Evolutionary conservation across 176 grass and related monocot genomes (phyloP).

Genomic region (Tillandsia fasciculata): DNA sequence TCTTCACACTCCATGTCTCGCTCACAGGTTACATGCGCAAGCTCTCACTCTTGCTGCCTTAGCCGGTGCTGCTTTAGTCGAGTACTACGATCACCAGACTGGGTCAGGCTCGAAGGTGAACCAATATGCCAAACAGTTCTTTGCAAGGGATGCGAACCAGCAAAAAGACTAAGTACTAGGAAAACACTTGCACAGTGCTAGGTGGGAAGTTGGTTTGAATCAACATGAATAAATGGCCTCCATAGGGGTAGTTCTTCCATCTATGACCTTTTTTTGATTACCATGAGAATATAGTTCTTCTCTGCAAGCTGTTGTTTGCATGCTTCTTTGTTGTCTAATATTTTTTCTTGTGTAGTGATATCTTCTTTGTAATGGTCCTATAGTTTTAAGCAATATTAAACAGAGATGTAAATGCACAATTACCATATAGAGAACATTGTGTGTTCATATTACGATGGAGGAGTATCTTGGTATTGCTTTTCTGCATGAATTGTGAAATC

Average conservation of each 20-base stretch:
- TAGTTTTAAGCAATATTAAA: too few species aligned
- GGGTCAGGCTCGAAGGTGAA: slow-evolving; percentile 60
- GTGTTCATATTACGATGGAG: too few species aligned
- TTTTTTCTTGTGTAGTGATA: too few species aligned
- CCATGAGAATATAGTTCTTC: neutral
- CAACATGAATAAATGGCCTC: neutral
- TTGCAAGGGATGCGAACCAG: slow-evolving; percentile 15
- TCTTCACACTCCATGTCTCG: neutral
- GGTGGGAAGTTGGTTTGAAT: neutral
- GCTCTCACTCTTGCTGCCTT: slow-evolving; percentile 82
- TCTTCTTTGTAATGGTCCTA: too few species aligned
- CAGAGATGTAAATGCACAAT: too few species aligned
- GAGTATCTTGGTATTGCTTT: too few species aligned
- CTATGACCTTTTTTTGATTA: neutral
- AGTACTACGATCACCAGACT: slow-evolving; percentile 75
- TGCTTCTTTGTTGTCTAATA: neutral
- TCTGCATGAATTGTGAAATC: too few species aligned
- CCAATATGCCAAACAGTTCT: slow-evolving; percentile 53
- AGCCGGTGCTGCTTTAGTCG: slow-evolving; percentile 62
- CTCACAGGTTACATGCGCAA: slow-evolving; percentile 77
- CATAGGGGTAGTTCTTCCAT: neutral
- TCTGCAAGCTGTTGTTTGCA: neutral
- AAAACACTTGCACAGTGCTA: neutral
- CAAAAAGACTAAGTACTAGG: slow-evolving; percentile 33
- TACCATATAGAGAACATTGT: too few species aligned